phyloP scores from a whole-genome alignment of 257 asterid genomes.

The Avicennia marina region DNA sequence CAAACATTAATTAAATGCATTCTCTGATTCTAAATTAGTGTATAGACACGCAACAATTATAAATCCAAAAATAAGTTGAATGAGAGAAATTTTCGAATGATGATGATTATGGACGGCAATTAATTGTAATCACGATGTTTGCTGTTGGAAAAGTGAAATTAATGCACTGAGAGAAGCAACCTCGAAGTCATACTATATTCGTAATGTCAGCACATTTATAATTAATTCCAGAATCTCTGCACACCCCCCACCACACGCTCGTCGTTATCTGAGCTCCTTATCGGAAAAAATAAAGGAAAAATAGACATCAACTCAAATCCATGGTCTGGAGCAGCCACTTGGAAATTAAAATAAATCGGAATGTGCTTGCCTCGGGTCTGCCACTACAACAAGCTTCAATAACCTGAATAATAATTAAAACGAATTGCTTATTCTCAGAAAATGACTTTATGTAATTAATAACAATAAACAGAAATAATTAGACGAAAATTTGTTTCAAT shows the following conservation, averaged over 20 bases:
- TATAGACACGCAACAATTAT: too few species aligned
- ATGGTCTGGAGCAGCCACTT: conserved; percentile 16
- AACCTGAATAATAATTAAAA: too few species aligned
- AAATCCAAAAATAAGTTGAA: not conserved
- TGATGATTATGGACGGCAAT: conserved; percentile 10
- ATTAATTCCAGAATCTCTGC: conserved; percentile 23
- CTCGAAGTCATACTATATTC: conserved; percentile 29
- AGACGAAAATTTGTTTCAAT: too few species aligned
- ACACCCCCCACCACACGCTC: too few species aligned
- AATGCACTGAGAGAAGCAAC: conserved; percentile 24
- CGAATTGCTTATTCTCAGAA: too few species aligned
- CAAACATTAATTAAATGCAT: too few species aligned
- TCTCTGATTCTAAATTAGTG: too few species aligned
- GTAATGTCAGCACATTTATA: too few species aligned
- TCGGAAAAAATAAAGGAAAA: not conserved
- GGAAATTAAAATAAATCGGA: not conserved
- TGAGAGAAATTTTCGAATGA: not conserved
- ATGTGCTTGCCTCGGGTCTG: not conserved
- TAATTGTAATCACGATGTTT: conserved; percentile 22
- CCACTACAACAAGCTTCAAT: too few species aligned
- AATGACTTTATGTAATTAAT: too few species aligned
- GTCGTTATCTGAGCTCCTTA: too few species aligned
- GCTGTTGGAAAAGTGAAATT: not conserved
- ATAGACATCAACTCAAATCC: conserved; percentile 24
- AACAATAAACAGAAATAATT: too few species aligned